Percentiles rank a stretch among this genome's conserved stretches.
Conservation (phyloP, 2,329 filamentous ascomycete species). For the Mycosphaerella sp. region DNA sequence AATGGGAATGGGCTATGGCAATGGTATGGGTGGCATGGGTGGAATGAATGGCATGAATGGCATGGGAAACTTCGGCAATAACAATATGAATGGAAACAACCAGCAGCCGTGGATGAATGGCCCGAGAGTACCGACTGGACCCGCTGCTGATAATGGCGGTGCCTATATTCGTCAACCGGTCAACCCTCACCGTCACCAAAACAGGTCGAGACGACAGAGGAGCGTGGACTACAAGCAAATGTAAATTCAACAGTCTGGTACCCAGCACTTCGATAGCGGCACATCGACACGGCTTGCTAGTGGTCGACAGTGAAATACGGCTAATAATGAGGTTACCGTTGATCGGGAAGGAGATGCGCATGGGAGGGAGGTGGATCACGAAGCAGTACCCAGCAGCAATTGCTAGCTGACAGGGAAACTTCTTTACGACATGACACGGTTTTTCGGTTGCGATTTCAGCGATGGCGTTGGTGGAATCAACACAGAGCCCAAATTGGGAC, state of each 20-base stretch:
- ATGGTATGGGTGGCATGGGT: constrained; percentile 31
- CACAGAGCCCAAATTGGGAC: too few species aligned
- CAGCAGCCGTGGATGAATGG: constrained; percentile 33
- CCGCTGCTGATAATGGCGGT: constrained; percentile 57
- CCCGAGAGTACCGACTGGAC: constrained; percentile 58
- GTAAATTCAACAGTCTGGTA: constrained; percentile 32
- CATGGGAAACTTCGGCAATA: constrained; percentile 31
- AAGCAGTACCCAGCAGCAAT: neutral
- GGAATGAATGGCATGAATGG: constrained; percentile 30
- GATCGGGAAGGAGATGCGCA: too few species aligned
- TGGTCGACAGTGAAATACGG: too few species aligned
- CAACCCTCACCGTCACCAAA: constrained; percentile 85
- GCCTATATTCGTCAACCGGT: constrained; percentile 95
- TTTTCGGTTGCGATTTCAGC: neutral
- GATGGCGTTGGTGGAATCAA: neutral
- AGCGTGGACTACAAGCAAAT: constrained; percentile 90
- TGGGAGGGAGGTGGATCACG: too few species aligned
- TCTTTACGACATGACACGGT: neutral
- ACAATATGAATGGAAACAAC: constrained; percentile 32
- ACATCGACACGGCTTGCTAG: neutral
- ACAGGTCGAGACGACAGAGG: constrained; percentile 69
- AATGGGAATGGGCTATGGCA: constrained; percentile 34
- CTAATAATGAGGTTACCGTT: too few species aligned
- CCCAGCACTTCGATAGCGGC: neutral
- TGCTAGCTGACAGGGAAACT: neutral